Base-by-base conservation (phyloP, 805 yeast genomes). In the Candida nanaspora region DNA sequence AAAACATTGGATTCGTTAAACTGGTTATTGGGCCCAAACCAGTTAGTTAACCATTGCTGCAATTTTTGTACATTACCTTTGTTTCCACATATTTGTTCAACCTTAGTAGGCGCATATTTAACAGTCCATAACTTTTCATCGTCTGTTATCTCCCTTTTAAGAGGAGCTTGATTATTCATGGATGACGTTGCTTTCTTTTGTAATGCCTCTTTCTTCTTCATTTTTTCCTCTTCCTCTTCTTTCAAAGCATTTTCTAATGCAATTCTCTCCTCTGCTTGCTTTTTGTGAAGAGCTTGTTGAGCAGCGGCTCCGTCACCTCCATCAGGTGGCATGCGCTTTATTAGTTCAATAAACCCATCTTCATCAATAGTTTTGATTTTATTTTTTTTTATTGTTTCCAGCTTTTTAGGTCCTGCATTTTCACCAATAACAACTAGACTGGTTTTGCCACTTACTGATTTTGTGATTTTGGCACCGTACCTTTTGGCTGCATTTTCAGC, bases 371-470 rank as follows among this genome's bases (percentile, higher is more conserved):
- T 87, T 61, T 89, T 89, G 41, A 86, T 77, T 7, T 76, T 72
- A 47, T 80, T 66, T 39, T 78, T 75, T 51, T 77, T 81, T 48
- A 94, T 91, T 53, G 81, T 86, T 51, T 77, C 76, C 33, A 93
- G 78, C 61, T 93, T 93, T n/a, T 87, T 79, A 2, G 98, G 97
- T 0, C 98, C 98, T 2, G 98, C 98, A 49, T 93, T 97, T 39
- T 74, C 87, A 7, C 98, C 98, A 25, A 93, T 69, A 1, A 93
- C 97, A 2, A 91, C 95, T 35, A 88, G 69, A 20, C 87, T 76
- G 1, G 98, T 93, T 53, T 82, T 86, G 10, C 86, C 78, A 41
- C 93, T 84, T 21, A 91, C 82, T 0, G 95, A 76, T 50, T 86
- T 79, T 4, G 94, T 86, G 15, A 91, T 95, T 51, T 80, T 80